Evolutionary conservation across 1,139 yeast species (phyloP).

Genomic region (Geotrichum reessii): DNA sequence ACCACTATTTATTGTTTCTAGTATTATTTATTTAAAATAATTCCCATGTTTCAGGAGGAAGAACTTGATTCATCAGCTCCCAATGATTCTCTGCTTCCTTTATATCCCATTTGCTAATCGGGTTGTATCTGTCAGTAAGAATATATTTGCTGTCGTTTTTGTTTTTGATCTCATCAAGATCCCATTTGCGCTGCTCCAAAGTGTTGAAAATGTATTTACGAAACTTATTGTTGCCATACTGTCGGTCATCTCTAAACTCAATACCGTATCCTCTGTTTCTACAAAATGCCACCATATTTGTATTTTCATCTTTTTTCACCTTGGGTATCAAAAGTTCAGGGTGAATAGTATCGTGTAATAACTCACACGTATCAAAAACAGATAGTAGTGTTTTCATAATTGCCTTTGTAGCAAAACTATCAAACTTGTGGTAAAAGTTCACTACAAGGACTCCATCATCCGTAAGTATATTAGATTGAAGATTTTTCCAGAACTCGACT

Average conservation of each 20-base stretch:
- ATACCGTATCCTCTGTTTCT: not conserved
- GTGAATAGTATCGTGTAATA: conserved; percentile 6
- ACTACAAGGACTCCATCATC: conserved; percentile 10
- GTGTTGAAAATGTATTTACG: conserved; percentile 5
- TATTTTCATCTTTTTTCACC: not conserved
- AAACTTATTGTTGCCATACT: not conserved
- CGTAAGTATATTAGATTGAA: not conserved
- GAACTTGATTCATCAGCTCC: conserved; percentile 3
- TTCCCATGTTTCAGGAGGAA: conserved; percentile 6
- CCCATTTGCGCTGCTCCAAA: conserved; percentile 1
- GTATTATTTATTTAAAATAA: not conserved
- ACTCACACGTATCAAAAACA: conserved; percentile 8
- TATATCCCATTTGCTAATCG: not conserved
- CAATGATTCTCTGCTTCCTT: not conserved
- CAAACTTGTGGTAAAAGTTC: conserved; percentile 4
- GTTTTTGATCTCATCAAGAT: not conserved
- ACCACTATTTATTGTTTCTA: not conserved
- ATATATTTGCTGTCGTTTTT: not conserved
- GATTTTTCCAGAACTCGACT: not conserved
- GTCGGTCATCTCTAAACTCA: not conserved
- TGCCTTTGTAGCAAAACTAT: not conserved
- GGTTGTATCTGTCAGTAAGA: not conserved
- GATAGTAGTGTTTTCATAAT: not conserved
- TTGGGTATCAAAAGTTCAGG: not conserved
- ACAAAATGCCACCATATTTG: conserved; percentile 6